These are phyloP conservation scores for Termitomyces sp. DNA, from an alignment of 768 basidiomycete genomes.

Conservation along the genomic window DNA sequence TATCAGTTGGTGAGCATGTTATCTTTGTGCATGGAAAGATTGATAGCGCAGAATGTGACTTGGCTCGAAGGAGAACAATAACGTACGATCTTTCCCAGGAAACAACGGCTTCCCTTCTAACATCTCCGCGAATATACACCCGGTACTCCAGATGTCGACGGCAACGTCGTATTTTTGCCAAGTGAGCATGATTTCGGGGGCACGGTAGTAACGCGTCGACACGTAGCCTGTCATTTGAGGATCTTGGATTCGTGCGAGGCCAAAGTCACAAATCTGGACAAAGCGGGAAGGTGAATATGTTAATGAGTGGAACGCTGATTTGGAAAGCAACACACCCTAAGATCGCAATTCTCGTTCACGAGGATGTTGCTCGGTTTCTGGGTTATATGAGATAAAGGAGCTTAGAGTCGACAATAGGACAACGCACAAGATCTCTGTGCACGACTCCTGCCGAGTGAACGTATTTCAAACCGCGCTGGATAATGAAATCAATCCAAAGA, in stretches of 20 bases:
- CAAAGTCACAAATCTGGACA: constrained; percentile 93
- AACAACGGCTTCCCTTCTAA: constrained; percentile 97
- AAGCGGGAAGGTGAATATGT: not conserved
- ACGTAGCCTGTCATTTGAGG: constrained; percentile 99
- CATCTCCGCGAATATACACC: constrained; percentile 99
- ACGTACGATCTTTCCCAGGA: constrained; percentile 98
- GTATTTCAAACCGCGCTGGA: constrained; percentile 94
- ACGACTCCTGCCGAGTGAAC: constrained; percentile 99
- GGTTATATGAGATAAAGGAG: not conserved
- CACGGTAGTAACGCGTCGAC: constrained; percentile 97
- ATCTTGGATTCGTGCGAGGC: constrained; percentile 96
- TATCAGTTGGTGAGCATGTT: not conserved
- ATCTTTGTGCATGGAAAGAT: too few species aligned
- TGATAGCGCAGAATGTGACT: too few species aligned
- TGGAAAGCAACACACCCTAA: constrained; percentile 59
- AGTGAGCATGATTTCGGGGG: constrained; percentile 99
- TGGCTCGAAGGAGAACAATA: constrained; percentile 7
- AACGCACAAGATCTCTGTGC: constrained; percentile 85
- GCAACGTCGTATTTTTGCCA: constrained; percentile 99
- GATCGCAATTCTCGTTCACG: constrained; percentile 99
- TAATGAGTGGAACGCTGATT: not conserved
- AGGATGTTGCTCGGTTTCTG: constrained; percentile 99
- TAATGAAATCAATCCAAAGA: constrained; percentile 2
- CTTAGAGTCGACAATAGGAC: not conserved
- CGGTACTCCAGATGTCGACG: constrained; percentile 99